Evolutionary conservation across 2,329 filamentous ascomycete genomes (phyloP).

Genomic region (Colletotrichum musicola): DNA sequence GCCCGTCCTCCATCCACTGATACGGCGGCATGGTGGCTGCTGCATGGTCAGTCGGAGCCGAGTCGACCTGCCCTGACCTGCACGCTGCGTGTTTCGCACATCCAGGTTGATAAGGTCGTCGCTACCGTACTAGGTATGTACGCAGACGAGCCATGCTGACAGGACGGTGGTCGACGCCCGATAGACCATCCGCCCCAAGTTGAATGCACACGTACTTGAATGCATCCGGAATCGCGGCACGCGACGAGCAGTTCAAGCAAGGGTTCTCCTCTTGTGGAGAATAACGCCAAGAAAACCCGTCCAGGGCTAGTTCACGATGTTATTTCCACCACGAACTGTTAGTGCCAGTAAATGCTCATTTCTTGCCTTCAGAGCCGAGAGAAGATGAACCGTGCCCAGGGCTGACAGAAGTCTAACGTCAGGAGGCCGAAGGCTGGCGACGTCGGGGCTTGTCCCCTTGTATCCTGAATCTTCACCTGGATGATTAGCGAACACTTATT

Average conservation of each 20-base stretch:
- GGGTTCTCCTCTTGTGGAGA: conserved; percentile 11
- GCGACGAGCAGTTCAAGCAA: conserved; percentile 6
- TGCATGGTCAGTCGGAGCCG: too few species aligned
- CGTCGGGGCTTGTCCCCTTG: neutral
- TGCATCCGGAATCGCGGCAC: conserved; percentile 3
- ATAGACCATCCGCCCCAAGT: neutral
- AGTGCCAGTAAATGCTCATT: too few species aligned
- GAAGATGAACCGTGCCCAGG: conserved; percentile 6
- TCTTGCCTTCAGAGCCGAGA: too few species aligned
- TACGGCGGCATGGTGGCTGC: too few species aligned
- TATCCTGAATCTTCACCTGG: neutral
- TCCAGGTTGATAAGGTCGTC: too few species aligned
- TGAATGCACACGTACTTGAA: neutral
- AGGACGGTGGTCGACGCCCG: neutral
- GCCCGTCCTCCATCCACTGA: too few species aligned
- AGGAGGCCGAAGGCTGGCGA: neutral
- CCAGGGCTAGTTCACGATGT: conserved; percentile 9
- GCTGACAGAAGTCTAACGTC: conserved; percentile 12
- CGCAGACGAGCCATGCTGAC: neutral
- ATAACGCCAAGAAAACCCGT: conserved; percentile 21
- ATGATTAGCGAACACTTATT: too few species aligned
- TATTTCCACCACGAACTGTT: conserved; percentile 25
- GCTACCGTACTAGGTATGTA: too few species aligned
- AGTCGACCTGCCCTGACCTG: too few species aligned
- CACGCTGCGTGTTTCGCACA: too few species aligned